Base-by-base conservation (phyloP, 179 eudicot species). In the Nepenthes alata region DNA sequence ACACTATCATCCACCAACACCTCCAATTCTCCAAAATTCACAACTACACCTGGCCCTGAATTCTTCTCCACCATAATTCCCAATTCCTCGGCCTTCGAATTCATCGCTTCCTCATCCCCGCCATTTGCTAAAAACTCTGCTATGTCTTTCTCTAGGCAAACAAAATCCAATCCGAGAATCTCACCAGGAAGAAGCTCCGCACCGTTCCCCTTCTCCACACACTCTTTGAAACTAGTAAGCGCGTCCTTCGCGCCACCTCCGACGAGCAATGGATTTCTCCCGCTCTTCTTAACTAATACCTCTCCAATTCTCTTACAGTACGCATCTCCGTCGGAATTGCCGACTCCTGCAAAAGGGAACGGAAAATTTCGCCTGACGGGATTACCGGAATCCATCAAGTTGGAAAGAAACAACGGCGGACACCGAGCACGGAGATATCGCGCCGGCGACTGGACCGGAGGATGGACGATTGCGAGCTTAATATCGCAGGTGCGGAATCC, bases 401-500 rank as follows among this genome's bases (percentile, higher is more conserved):
- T 80, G 37, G 91, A 78, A 2, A 79, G 38, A 35, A 87, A 83
- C 47, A 84, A 6, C 37, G 91, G 96, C 9, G 90, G 88, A 38
- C 73, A 74, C 14, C 85, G 72, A 12, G 81, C 44, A 6, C 59
- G 67, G n/a, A 64, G 35, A 47, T 41, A 55, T 14, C 60, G 44
- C 16, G 47, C 47, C 16, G 61, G 61, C 2, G 74, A 37, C 58
- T 62, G 63, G 0, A 57, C 3, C 8, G 91, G 87, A 0, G 96
- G 96, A 0, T 76, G 82, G 0, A 89, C 60, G 13, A 89, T 70
- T 0, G 90, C 78, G 4, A 83, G 4, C 72, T 91, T 91, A 10
- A 91, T 66, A 52, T 89, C 96, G 6, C 63, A 53, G 74, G 86
- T 86, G 58, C 87, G 76, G 44, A 83, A 93, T 45, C 98, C 96